Percentiles rank a stretch among this genome's conserved stretches.
These are phyloP conservation scores for Russula sp. DNA, from an alignment of 768 basidiomycete genomes.

Conservation along the genomic window DNA sequence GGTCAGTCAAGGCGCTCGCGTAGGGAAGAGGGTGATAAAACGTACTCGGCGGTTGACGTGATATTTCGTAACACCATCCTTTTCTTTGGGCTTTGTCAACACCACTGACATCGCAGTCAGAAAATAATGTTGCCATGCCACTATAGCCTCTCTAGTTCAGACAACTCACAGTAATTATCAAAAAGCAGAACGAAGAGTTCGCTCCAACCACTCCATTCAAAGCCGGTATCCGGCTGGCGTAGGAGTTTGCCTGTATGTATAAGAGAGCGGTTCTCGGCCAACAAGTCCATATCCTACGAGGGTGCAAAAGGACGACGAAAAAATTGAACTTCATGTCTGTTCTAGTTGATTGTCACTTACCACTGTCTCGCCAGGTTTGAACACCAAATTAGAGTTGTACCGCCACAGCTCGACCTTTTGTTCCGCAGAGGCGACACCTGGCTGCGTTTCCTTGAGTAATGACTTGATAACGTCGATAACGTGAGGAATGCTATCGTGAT, in stretches of 20 bases:
- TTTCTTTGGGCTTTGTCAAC: conserved; percentile 81
- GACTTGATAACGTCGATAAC: conserved; percentile 85
- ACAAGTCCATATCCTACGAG: conserved; percentile 80
- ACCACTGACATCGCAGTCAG: conserved; percentile 54
- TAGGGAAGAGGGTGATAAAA: background rate
- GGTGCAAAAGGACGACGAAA: background rate
- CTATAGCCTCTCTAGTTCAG: background rate
- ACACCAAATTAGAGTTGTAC: conserved; percentile 68
- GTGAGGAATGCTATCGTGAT: conserved; percentile 75
- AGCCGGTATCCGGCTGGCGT: conserved; percentile 84
- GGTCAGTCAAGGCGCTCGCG: conserved; percentile 2
- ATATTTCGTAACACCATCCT: conserved; percentile 71
- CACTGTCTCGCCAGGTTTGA: conserved; percentile 74
- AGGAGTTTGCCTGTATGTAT: conserved; percentile 81
- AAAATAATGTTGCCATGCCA: no score
- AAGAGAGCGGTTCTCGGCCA: conserved; percentile 77
- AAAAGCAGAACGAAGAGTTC: conserved; percentile 90
- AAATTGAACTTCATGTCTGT: background rate
- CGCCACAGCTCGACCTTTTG: conserved; percentile 89
- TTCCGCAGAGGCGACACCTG: conserved; percentile 80
- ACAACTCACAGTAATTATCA: conserved; percentile 82
- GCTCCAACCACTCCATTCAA: conserved; percentile 87
- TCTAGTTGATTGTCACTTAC: conserved; percentile 37
- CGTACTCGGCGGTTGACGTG: conserved; percentile 76
- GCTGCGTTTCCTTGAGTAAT: conserved; percentile 83